Evolutionary conservation across 495 filamentous ascomycete species (phyloP), one percentile per base, ranked within the genome.

Genomic region (Penicillium mononematosum): DNA sequence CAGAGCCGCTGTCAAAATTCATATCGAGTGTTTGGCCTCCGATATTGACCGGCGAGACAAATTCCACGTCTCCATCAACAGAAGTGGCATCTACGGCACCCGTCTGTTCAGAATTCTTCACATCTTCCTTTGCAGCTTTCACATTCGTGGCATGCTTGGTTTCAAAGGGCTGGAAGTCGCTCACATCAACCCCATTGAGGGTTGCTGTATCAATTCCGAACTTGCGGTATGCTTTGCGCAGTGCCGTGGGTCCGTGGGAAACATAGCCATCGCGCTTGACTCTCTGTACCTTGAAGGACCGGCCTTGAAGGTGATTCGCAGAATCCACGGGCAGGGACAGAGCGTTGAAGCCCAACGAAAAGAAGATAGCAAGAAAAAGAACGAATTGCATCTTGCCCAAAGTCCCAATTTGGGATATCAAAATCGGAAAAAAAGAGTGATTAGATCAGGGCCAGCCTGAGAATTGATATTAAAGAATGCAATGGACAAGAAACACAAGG

Each of bases 1-100:
- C 82, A 5, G 88, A 91, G 51, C 91, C 91, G 17, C 89, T 89
- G 69, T 96, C 91, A 68, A 96, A 90, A 63, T 92, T 83, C 66
- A 96, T 75, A 58, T 85, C 83, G 54, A 94, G 58, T 6, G 75
- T 82, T 68, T 93, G 88, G 2, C 85, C 87, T 43, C 90, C 91
- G 63, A 96, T 83, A 6, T 64, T 77, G 32, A 92, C 85, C 0
- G 86, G 84, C 16, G 85, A 82, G 14, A 93, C 76, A 62, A 90
- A 96, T 51, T 90, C 84, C 20, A 81, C 75, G 53, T 88, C 87
- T 46, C 82, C 78, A 44, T 76, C 60, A 43, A 85, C 84, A 4
- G 87, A 86, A 12, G 76, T 81, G 8, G 86, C 84, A 24, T 76
- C 67, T 20, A 90, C 87, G 22, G 77, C 69, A 19, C 88, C 88